Evolutionary conservation across 192 early-diverging fungal species (phyloP).

Genomic region (Coemansia sp.): DNA sequence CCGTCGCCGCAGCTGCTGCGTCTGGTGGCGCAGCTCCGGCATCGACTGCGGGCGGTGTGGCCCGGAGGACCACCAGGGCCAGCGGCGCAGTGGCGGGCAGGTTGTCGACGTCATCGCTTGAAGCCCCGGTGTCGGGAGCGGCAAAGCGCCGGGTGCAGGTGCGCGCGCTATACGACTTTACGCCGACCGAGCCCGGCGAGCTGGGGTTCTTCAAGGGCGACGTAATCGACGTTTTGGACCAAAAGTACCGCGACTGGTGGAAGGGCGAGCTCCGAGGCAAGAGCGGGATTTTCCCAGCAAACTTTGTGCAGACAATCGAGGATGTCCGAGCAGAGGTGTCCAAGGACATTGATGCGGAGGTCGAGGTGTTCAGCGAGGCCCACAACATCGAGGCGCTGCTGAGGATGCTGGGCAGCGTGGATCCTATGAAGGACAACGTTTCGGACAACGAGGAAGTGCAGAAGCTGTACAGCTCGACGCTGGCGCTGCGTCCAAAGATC

Average conservation of each 20-base stretch:
- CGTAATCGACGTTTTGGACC: conserved; percentile 85
- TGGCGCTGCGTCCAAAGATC: conserved; percentile 82
- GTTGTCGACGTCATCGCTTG: conserved; percentile 13
- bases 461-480: conserved; percentile 72
- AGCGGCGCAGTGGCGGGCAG: conserved; percentile 1
- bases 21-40: neutral
- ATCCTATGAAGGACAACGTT: conserved; percentile 78
- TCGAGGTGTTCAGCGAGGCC: conserved; percentile 65
- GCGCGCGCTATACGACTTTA: conserved; percentile 91
- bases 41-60: conserved; percentile 9
- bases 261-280: conserved; percentile 84
- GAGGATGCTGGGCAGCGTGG: conserved; percentile 67
- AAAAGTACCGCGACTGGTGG: conserved; percentile 99
- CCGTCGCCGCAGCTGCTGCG: conserved; percentile 12
- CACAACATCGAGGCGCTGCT: conserved; percentile 76
- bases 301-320: conserved; percentile 82
- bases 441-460: conserved; percentile 88
- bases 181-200: conserved; percentile 85
- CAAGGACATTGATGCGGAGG: conserved; percentile 62
- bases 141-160: conserved; percentile 72
- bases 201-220: conserved; percentile 86
- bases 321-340: conserved; percentile 58
- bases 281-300: conserved; percentile 94
- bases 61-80: conserved; percentile 23
- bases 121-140: conserved; percentile 12